A percentile compares a stretch with the other conserved stretches of the same genome.
Evolutionary conservation across 208 protist species (phyloP).

Genomic region (Wallacemonas collosoma): DNA sequence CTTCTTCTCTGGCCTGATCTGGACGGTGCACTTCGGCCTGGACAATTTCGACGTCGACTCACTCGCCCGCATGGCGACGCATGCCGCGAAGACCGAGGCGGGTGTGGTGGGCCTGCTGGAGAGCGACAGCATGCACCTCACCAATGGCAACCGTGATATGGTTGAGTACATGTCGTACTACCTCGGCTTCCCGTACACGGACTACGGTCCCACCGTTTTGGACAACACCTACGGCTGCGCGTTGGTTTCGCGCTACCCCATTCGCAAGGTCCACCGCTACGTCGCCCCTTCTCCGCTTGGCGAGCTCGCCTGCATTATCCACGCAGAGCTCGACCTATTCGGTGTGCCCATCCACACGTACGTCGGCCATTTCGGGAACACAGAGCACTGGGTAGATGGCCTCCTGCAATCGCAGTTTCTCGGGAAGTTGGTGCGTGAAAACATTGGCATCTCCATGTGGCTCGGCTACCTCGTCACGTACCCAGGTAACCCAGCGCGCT

Average conservation of each 20-base stretch:
- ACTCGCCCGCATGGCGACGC: conserved; percentile 48
- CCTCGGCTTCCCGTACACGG: conserved; percentile 72
- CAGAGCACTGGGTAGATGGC: conserved; percentile 82
- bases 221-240: conserved; percentile 87
- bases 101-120: conserved; percentile 72
- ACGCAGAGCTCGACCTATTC: conserved; percentile 72
- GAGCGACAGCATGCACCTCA: conserved; percentile 74
- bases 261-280: conserved; percentile 63
- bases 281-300: conserved; percentile 74
- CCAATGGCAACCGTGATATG: conserved; percentile 76
- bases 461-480: conserved; percentile 84
- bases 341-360: conserved; percentile 67
- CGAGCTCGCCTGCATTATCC: conserved; percentile 70
- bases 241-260: conserved; percentile 77
- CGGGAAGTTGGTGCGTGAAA: conserved; percentile 39
- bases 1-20: conserved; percentile 80
- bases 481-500: conserved; percentile 48
- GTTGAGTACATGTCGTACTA: conserved; percentile 80
- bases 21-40: conserved; percentile 79
- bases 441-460: conserved; percentile 70
- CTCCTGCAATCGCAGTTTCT: conserved; percentile 85
- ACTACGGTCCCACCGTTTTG: conserved; percentile 73
- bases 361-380: conserved; percentile 86
- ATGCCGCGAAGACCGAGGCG: conserved; percentile 44
- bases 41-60: conserved; percentile 84